Percentiles rank a stretch among this genome's conserved stretches.
Conservation (phyloP, 345 rosid genomes). For the Boechera divaricarpa region DNA sequence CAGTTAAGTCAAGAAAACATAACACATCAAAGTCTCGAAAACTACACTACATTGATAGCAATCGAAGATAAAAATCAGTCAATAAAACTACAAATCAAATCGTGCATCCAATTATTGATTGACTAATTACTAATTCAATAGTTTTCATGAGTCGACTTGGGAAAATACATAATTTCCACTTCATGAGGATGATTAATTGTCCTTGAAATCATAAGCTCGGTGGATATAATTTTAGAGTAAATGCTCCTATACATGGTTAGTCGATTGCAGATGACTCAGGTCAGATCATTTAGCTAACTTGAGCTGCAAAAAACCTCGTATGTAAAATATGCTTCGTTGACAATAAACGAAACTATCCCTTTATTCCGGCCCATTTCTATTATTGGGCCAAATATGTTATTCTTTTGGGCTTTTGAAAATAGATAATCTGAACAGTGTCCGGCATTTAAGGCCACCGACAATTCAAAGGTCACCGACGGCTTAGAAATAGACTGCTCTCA, state of each 20-base stretch:
- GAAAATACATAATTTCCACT: background rate
- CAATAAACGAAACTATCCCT: background rate
- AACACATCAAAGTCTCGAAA: background rate
- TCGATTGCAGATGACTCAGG: background rate
- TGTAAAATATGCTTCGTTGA: background rate
- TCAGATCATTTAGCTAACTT: background rate
- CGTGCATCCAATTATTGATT: background rate
- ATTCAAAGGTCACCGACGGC: conserved; percentile 20
- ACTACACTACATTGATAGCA: background rate
- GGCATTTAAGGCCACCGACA: conserved; percentile 22
- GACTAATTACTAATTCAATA: background rate
- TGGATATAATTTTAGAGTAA: background rate
- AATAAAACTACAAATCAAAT: background rate
- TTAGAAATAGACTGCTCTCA: conserved; percentile 16
- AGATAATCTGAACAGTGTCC: background rate
- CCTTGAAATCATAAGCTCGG: background rate
- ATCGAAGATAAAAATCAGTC: background rate
- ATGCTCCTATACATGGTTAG: background rate
- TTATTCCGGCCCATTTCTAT: background rate
- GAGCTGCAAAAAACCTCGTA: background rate
- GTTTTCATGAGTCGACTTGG: background rate
- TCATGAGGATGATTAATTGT: background rate
- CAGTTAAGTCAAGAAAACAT: background rate
- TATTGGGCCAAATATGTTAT: background rate
- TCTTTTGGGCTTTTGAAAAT: background rate